Conservation (phyloP, 495 filamentous ascomycete genomes). For the Tricharina praecox region DNA sequence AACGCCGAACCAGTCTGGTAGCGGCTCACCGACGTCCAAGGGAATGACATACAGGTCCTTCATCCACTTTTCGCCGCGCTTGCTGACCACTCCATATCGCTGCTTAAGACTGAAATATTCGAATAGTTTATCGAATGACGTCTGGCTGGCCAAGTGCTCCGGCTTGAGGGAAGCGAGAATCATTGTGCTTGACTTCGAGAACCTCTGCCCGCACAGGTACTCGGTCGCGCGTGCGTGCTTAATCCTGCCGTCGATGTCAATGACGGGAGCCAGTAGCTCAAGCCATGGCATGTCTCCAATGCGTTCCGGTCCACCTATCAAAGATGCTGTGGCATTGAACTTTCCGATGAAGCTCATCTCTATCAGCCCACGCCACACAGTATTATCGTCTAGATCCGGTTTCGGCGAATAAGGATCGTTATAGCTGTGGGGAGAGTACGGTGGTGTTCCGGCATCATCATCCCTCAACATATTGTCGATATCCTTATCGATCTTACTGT, state of each 20-base stretch:
- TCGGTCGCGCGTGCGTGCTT: conserved; percentile 61
- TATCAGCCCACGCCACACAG: conserved; percentile 62
- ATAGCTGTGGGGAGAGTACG: conserved; percentile 64
- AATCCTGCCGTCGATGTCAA: conserved; percentile 73
- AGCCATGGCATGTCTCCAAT: conserved; percentile 45
- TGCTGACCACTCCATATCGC: conserved; percentile 27
- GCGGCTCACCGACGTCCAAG: conserved; percentile 20
- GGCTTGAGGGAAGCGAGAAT: conserved; percentile 38
- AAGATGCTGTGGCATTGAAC: conserved; percentile 58
- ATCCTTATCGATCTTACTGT: conserved; percentile 53
- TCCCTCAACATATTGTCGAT: conserved; percentile 81
- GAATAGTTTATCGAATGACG: conserved; percentile 57
- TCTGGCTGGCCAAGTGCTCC: conserved; percentile 25
- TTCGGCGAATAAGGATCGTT: conserved; percentile 38
- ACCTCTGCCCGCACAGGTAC: conserved; percentile 56
- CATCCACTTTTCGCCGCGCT: conserved; percentile 15
- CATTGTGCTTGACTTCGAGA: conserved; percentile 22
- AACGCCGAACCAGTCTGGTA: conserved; percentile 26
- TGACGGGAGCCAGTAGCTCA: conserved; percentile 46
- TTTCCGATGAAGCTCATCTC: conserved; percentile 59
- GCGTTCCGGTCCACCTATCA: conserved; percentile 66
- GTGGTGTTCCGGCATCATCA: conserved; percentile 64
- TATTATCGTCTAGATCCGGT: conserved; percentile 27
- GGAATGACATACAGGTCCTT: conserved; percentile 27
- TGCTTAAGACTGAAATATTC: conserved; percentile 63